These are phyloP conservation scores for Candida sithepensis DNA, from an alignment of 805 yeast species.

Conservation along the genomic window DNA sequence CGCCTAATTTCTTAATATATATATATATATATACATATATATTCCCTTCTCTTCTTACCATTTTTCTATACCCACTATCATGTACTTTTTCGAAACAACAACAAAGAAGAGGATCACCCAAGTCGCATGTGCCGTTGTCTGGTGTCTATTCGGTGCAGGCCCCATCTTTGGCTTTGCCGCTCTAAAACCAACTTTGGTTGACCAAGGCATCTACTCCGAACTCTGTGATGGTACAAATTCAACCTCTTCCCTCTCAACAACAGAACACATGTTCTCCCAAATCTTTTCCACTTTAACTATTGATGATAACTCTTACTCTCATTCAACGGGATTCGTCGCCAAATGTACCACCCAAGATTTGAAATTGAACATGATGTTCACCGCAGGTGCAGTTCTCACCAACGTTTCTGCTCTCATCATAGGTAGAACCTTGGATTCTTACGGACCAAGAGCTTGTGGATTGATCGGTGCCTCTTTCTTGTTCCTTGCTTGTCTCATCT, in stretches of 20 bases:
- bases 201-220: conserved; percentile 44
- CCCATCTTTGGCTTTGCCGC: conserved; percentile 62
- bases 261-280: conserved; percentile 4
- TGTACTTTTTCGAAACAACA: conserved; percentile 32
- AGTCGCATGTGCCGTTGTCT: conserved; percentile 46
- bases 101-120: conserved; percentile 35
- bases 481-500: conserved; percentile 41
- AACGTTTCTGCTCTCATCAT: conserved; percentile 50
- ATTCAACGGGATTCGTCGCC: conserved; percentile 31
- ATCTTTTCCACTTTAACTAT: conserved; percentile 3
- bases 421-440: conserved; percentile 46
- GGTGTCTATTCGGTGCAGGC: conserved; percentile 57
- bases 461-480: conserved; percentile 47
- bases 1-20: too few relatives aligned
- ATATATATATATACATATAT: too few relatives aligned
- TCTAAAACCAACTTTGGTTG: conserved; percentile 48
- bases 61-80: too few relatives aligned
- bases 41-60: background rate
- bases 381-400: conserved; percentile 54
- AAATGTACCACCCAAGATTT: conserved; percentile 51
- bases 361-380: conserved; percentile 55
- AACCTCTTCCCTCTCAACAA: conserved; percentile 4
- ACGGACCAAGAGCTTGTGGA: conserved; percentile 53
- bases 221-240: conserved; percentile 34
- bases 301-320: too few relatives aligned